Conservation (phyloP, 2,329 filamentous ascomycete genomes). For the Periconia digitata region DNA sequence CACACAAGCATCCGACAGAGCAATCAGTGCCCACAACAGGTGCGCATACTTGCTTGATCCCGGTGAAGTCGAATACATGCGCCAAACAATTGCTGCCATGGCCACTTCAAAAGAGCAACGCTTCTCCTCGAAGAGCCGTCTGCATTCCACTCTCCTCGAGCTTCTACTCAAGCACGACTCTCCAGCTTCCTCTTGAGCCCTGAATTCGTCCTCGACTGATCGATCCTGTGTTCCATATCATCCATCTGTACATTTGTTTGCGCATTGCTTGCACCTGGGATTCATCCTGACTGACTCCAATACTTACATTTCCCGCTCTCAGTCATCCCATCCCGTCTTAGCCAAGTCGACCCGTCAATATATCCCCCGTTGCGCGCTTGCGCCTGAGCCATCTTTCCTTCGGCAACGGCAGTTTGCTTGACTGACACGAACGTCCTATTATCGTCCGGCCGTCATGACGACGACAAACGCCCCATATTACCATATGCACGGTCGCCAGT, state of each 20-base stretch:
- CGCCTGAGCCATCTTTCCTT: not conserved
- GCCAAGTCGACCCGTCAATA: not conserved
- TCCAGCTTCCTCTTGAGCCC: constrained; percentile 5
- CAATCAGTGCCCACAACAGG: constrained; percentile 26
- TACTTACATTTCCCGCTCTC: constrained; percentile 23
- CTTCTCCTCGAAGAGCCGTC: constrained; percentile 9
- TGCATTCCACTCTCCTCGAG: constrained; percentile 10
- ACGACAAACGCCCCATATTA: constrained; percentile 41
- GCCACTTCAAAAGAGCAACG: constrained; percentile 13
- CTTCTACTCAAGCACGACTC: constrained; percentile 13
- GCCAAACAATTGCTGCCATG: constrained; percentile 16
- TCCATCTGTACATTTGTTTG: not conserved
- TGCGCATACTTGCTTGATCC: constrained; percentile 19
- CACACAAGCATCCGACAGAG: constrained; percentile 23
- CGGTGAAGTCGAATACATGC: not conserved
- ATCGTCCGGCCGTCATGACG: constrained; percentile 25
- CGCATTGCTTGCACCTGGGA: not conserved
- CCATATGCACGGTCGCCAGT: constrained; percentile 32
- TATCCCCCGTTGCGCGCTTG: not conserved
- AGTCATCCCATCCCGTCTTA: constrained; percentile 6
- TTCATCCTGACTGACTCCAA: constrained; percentile 12
- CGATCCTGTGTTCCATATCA: not conserved
- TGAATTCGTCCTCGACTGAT: constrained; percentile 7
- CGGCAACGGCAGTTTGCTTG: constrained; percentile 1
- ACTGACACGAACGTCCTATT: constrained; percentile 3